Base-by-base conservation (phyloP, 2,329 filamentous ascomycete species). In the Paraphaeosphaeria minitans region DNA sequence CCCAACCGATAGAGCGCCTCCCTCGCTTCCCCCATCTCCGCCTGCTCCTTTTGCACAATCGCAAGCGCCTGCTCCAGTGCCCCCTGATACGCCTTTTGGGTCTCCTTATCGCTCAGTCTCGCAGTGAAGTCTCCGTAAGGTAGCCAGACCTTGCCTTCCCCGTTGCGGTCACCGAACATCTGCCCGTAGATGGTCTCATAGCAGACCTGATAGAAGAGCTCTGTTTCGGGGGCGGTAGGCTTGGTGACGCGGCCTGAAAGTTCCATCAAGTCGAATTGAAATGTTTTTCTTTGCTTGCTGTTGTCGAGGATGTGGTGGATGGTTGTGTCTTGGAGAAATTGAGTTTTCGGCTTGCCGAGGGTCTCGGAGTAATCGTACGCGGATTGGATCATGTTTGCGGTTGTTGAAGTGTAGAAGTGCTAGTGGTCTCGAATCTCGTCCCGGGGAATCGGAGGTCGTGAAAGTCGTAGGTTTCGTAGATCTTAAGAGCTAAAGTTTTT, bases 191-290 rank as follows among this genome's bases (percentile, higher is more conserved):
- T 53, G 16, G 9, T 27, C 19, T 53, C 51, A 19, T 53, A 53
- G 51, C 41, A 53, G n/a, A 53, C 51, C 14, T 53, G 51, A 29
- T 53, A 53, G 41, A 53, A 53, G 2, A 53, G n/a, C n/a, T 53
- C 51, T n/a, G 41, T 53, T 21, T 53, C 51, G 5, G 51, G 51
- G 10, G 27, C 37, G 12, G n/a, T n/a, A 9, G 27, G 22, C 13
- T 29, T 45, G 4, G 27, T 16, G 13, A 53, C 39, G 16, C 51
- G 39, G 41, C 29, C 39, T 19, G 51, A 41, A 27, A 53, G 51
- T 19, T 53, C 51, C 27, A 46, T 43, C 29, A 53, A 13, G 29
- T 53, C 51, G n/a, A 43, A 42, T 24, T 53, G 41, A 19, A 53
- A 53, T 16, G 24, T 19, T 21, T 53, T 41, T 46, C 41, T 45